Percentiles rank a stretch among this genome's conserved stretches.
phyloP scores from a whole-genome alignment of 2,329 filamentous ascomycete genomes.

The Aureobasidium sp. region DNA sequence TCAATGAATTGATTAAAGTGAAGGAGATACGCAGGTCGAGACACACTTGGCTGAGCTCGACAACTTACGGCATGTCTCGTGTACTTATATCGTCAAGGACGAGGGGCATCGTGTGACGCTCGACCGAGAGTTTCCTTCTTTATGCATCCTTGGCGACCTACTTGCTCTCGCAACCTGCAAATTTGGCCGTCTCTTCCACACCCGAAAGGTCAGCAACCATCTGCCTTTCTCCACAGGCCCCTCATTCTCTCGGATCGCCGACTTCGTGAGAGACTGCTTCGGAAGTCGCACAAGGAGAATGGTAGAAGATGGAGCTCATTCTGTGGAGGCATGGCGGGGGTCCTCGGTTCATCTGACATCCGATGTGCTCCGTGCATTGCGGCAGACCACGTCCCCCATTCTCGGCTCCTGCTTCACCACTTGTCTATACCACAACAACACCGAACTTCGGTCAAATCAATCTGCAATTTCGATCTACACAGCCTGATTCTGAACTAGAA shows the following conservation, averaged over 20 bases:
- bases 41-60: not conserved
- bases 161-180: not conserved
- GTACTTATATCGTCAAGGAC: not conserved
- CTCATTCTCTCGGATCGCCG: not conserved
- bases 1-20: not conserved
- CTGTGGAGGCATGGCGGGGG: not conserved
- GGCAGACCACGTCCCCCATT: not conserved
- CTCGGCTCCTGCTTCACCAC: not conserved
- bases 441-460: not conserved
- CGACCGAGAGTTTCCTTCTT: not conserved
- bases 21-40: not conserved
- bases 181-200: not conserved
- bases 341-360: not conserved
- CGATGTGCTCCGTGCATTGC: not conserved
- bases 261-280: not conserved
- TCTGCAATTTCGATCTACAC: not conserved
- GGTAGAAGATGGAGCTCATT: not conserved
- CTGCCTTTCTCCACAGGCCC: not conserved
- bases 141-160: not conserved
- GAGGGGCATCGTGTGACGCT: slow-evolving; percentile 4
- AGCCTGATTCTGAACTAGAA: not conserved
- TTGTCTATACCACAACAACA: not conserved
- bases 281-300: not conserved
- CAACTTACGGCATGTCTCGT: not conserved
- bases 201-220: not conserved